Base-by-base conservation (phyloP, 1,284 basidiomycete genomes). In the Puccinia novopanici region DNA sequence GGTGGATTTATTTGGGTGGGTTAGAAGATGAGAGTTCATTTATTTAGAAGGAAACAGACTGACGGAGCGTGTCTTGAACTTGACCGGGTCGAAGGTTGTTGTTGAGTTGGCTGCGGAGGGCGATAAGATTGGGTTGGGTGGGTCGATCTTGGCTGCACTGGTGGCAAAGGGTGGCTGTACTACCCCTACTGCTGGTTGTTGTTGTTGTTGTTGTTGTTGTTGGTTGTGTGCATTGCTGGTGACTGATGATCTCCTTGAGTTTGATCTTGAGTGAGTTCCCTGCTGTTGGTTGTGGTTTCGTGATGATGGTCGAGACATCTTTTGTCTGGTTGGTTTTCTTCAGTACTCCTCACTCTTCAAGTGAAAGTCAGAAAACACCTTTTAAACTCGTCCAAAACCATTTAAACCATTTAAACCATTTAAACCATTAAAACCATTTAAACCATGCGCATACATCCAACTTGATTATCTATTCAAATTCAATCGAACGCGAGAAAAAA, bases 31-130 rank as follows among this genome's bases (percentile, higher is more conserved):
- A 48, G 1, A 3, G 1, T 9, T 48, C 8, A 48, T 48, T 48
- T 19, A 65, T 24, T 27, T 24, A 30, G 30, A 61, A 10, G 50
- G 50, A 40, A 22, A 19, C 37, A n/a, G n/a, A 72, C 71, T 45
- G 15, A 81, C 79, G 42, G 79, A 81, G 34, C 79, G 79, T 0
- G 72, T 67, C 61, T 81, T 81, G 52, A 81, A 63, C 27, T 81
- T 81, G 40, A 50, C 40, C 13, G 12, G 37, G 12, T 72, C 55
- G 45, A 72, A 59, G 45, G 4, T 71, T n/a, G n/a, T n/a, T n/a
- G n/a, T n/a, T 0, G 71, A 48, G 19, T 52, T 75, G 10, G 30
- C 57, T 22, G 34, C 42, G 30, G 67, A 50, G 34, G 71, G 37
- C 59, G 17, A 24, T 15, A 19, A 54, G 70, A 40, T 24, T 50